Evolutionary conservation across 768 basidiomycete species (phyloP).

Genomic region (Gyrodon lividus): DNA sequence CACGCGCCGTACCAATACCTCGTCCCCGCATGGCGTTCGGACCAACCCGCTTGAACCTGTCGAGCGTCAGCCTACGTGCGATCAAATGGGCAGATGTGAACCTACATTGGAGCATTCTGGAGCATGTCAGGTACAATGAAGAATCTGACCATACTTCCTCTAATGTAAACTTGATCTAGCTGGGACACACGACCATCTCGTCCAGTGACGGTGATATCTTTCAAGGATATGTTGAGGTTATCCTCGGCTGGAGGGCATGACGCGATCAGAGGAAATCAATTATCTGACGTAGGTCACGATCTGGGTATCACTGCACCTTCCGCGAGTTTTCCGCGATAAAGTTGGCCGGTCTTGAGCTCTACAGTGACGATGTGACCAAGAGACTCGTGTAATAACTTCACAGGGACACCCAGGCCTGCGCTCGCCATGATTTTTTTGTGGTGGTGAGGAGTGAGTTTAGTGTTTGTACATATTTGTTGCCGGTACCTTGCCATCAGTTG

Average conservation of each 20-base stretch:
- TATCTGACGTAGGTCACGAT: slow-evolving; percentile 3
- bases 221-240: slow-evolving; percentile 94
- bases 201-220: slow-evolving; percentile 96
- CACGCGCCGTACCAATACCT: slow-evolving; percentile 98
- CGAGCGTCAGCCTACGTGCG: slow-evolving; percentile 9
- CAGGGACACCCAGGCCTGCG: slow-evolving; percentile 83
- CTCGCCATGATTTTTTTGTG: slow-evolving; percentile 38
- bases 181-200: slow-evolving; percentile 98
- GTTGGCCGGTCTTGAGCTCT: slow-evolving; percentile 97
- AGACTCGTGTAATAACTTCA: slow-evolving; percentile 95
- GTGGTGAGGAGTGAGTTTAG: slow-evolving; percentile 6
- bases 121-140: slow-evolving; percentile 99
- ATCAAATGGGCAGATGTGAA: slow-evolving; percentile 11
- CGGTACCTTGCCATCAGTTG: neutral
- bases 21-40: slow-evolving; percentile 98
- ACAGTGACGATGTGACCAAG: slow-evolving; percentile 95
- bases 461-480: slow-evolving; percentile 22
- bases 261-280: slow-evolving; percentile 20
- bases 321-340: slow-evolving; percentile 95
- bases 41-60: slow-evolving; percentile 98
- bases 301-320: slow-evolving; percentile 63
- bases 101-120: slow-evolving; percentile 98
- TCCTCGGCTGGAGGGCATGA: slow-evolving; percentile 77
- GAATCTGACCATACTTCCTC: slow-evolving; percentile 97
- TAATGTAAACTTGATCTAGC: slow-evolving; percentile 97